Percentiles rank a stretch among this genome's conserved stretches.
Conservation (phyloP, 371 early-diverging fungal genomes). For the Lichtheimia ramosa region DNA sequence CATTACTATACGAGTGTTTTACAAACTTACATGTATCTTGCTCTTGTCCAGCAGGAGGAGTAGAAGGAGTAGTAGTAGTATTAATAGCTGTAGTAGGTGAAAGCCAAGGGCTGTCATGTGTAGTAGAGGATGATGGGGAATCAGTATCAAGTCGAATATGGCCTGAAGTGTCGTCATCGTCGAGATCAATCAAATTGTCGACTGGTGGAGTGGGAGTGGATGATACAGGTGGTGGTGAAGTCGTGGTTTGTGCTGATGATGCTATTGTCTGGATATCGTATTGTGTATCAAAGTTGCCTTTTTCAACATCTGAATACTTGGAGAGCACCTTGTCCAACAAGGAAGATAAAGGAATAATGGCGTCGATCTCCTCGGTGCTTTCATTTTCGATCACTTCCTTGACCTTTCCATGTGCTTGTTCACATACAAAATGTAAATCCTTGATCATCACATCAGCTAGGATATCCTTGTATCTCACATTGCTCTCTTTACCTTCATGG, state of each 20-base stretch:
- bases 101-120: not conserved
- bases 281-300: constrained; percentile 50
- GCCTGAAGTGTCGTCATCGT: constrained; percentile 32
- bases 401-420: constrained; percentile 49
- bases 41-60: constrained; percentile 16
- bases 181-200: constrained; percentile 64
- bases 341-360: constrained; percentile 71
- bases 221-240: constrained; percentile 13
- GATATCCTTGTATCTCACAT: no score
- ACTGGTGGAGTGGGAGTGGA: not conserved
- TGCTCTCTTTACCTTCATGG: constrained; percentile 19
- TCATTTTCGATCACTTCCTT: constrained; percentile 67
- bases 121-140: constrained; percentile 8
- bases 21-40: not conserved
- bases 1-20: not conserved
- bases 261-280: constrained; percentile 34
- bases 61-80: not conserved
- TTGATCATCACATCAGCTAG: constrained; percentile 8
- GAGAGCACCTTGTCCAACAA: constrained; percentile 79
- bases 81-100: not conserved
- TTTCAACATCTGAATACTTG: constrained; percentile 72
- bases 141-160: not conserved
- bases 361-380: constrained; percentile 6
- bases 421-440: constrained; percentile 53
- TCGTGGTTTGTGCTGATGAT: constrained; percentile 5